Base-by-base conservation (phyloP, 768 basidiomycete species). In the Sarcomyxa edulis region DNA sequence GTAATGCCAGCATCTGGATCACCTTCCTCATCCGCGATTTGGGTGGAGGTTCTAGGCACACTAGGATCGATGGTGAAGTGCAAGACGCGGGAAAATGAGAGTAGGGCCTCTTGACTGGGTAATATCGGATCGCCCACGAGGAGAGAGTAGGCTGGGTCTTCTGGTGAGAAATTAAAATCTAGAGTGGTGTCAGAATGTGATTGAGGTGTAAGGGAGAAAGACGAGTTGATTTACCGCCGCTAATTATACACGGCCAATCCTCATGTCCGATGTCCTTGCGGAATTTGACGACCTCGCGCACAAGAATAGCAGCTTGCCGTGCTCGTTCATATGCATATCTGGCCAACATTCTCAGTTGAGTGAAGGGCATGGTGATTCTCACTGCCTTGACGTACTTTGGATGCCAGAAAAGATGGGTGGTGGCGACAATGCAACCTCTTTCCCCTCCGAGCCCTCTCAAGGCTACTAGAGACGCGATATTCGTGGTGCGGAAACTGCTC, bases 351-450 rank as follows among this genome's bases (percentile, higher is more conserved):
- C 14, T 10, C 36, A 29, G 33, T 23, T 12, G 15, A 28, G 22
- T 19, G 30, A 23, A 33, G 24, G 10, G 27, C 11, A 27, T 26
- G 11, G 15, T 5, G 15, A n/a, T 23, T n/a, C n/a, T n/a, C n/a
- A n/a, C n/a, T n/a, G n/a, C n/a, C n/a, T n/a, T n/a, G 24, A 29
- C 22, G 42, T 60, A 91, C 81, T 72, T 74, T 5, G 92, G 92
- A 60, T 95, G 92, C 94, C 94, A 97, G 59, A 96, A 97, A 16
- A 95, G 65, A 64, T 97, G 94, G 0, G 93, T 93, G 1, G 94
- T 96, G 3, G 79, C 89, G 10, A 94, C 63, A 27, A 95, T 62
- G 23, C 90, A 58, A 4, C 92, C 89, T 26, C 66, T 60, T 6
- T 52, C 42, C 19, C 61, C 49, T 11, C 65, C 48, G 7, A 58